Evolutionary conservation across 192 early-diverging fungal species (phyloP).

Genomic region (Podila horticola): DNA sequence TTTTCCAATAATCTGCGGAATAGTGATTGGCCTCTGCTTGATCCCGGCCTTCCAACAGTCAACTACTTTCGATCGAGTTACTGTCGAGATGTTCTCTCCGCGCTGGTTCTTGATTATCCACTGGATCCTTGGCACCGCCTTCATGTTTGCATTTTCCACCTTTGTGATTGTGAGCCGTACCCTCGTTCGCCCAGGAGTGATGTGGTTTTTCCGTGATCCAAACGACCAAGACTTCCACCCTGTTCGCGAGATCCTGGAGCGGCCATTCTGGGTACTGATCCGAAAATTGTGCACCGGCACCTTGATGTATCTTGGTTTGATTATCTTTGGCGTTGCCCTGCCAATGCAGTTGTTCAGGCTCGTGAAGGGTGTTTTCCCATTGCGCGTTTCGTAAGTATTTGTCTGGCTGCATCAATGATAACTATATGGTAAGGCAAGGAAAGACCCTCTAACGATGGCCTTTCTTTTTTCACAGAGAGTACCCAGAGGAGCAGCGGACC

Average conservation of each 20-base stretch:
- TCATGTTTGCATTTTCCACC: conserved; percentile 93
- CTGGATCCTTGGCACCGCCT: conserved; percentile 92
- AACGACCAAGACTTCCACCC: conserved; percentile 95
- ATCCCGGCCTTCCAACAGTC: conserved; percentile 77
- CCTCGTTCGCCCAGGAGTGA: conserved; percentile 89
- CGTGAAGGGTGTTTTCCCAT: conserved; percentile 61
- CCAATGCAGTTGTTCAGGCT: conserved; percentile 51
- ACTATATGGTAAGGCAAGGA: too few species aligned
- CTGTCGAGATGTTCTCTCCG: conserved; percentile 66
- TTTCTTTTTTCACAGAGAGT: neutral
- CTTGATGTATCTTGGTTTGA: conserved; percentile 83
- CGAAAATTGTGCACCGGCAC: conserved; percentile 84
- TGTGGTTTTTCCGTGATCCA: conserved; percentile 99
- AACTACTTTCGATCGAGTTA: conserved; percentile 61
- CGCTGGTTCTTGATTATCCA: conserved; percentile 77
- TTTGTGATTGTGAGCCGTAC: conserved; percentile 86
- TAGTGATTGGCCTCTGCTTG: conserved; percentile 83
- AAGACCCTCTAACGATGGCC: conserved; percentile 24
- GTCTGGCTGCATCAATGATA: neutral
- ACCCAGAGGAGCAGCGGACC: too few species aligned
- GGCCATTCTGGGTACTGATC: conserved; percentile 77
- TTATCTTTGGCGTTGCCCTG: conserved; percentile 75
- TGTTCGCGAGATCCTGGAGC: conserved; percentile 91
- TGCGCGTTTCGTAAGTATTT: conserved; percentile 35
- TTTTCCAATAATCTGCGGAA: conserved; percentile 90